Conservation (phyloP, 164 flowering plant genomes). For the Sedum album region DNA sequence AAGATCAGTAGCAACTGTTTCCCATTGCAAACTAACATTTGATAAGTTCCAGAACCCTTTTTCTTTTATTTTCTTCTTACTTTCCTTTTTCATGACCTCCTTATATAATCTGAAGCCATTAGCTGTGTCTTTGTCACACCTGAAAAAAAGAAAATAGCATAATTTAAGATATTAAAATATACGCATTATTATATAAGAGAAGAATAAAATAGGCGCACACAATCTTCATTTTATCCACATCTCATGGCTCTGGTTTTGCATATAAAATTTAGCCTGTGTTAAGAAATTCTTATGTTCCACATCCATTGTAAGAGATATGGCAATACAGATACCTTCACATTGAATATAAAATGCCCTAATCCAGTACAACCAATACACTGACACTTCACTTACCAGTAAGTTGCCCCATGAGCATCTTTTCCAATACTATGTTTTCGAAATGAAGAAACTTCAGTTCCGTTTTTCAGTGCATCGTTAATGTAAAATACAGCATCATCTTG, state of each 20-base stretch:
- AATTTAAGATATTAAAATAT: background rate
- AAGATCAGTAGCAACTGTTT: conserved; percentile 81
- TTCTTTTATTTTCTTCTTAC: conserved; percentile 22
- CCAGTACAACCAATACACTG: background rate
- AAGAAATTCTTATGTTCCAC: background rate
- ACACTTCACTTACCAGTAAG: conserved; percentile 48
- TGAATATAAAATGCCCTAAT: background rate
- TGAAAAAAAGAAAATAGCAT: conserved; percentile 10
- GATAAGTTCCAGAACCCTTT: conserved; percentile 21
- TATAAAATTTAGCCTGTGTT: background rate
- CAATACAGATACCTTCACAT: background rate
- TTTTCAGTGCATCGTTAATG: conserved; percentile 47
- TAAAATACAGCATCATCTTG: conserved; percentile 57
- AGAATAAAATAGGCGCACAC: background rate
- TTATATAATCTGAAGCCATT: conserved; percentile 68
- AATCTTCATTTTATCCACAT: background rate
- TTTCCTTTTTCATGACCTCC: conserved; percentile 36
- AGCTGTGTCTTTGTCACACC: conserved; percentile 73
- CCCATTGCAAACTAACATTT: conserved; percentile 38
- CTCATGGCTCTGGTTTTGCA: background rate
- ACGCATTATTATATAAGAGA: background rate
- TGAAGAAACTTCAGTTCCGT: conserved; percentile 37
- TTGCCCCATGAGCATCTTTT: conserved; percentile 46
- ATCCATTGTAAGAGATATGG: background rate
- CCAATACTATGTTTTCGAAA: conserved; percentile 61